Percentiles rank a stretch among this genome's conserved stretches.
Conservation (phyloP, 202 grass and related monocot genomes). For the Carex arenaria region DNA sequence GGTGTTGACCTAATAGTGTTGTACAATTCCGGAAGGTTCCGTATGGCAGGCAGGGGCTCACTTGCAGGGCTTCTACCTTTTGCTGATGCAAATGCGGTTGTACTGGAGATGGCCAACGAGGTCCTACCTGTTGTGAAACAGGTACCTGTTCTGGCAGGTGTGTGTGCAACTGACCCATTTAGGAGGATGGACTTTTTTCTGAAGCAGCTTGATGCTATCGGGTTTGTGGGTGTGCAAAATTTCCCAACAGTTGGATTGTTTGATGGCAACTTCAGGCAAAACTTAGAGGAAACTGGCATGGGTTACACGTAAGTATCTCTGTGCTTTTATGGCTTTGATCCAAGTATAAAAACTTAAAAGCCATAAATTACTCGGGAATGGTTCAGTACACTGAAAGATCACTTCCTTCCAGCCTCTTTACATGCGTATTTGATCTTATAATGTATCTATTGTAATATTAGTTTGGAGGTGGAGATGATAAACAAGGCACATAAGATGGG, state of each 20-base stretch:
- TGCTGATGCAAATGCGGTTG: conserved; percentile 86
- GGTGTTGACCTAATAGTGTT: conserved; percentile 92
- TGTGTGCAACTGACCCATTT: conserved; percentile 93
- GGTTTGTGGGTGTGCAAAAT: conserved; percentile 95
- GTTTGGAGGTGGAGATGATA: conserved; percentile 96
- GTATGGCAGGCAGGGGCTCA: conserved; percentile 91
- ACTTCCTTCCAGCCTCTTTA: background rate
- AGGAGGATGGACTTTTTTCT: conserved; percentile 88
- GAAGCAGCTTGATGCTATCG: conserved; percentile 68
- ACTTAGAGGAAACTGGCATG: conserved; percentile 98
- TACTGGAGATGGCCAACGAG: conserved; percentile 97
- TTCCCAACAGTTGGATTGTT: conserved; percentile 97
- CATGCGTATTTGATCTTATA: background rate
- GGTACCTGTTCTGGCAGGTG: conserved; percentile 94
- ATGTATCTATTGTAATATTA: conserved; percentile 24
- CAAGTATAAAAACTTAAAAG: background rate
- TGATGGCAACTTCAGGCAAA: conserved; percentile 86
- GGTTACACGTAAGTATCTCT: conserved; percentile 64
- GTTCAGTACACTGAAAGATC: background rate
- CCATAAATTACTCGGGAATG: background rate
- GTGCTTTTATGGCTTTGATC: background rate
- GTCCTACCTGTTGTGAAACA: conserved; percentile 81
- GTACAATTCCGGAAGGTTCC: conserved; percentile 91
- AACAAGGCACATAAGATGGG: conserved; percentile 67
- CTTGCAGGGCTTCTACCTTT: conserved; percentile 87